Conservation (phyloP, 345 rosid species). For the Raphanus raphanistrum region DNA sequence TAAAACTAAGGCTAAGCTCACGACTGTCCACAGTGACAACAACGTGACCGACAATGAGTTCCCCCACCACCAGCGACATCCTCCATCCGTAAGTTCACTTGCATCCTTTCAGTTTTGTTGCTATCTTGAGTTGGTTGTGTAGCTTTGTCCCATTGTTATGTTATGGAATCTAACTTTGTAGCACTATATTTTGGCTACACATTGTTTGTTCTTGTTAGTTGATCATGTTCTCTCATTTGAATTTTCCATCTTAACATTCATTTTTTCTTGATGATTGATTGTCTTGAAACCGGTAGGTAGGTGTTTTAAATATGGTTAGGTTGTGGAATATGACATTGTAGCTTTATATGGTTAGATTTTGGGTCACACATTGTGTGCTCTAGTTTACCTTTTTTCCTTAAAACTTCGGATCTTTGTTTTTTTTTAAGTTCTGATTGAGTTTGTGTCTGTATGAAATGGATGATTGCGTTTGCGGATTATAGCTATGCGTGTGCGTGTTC, state of each 20-base stretch:
- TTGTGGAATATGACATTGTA: not conserved
- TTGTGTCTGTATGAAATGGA: not conserved
- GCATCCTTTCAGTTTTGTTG: not conserved
- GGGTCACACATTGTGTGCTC: not conserved
- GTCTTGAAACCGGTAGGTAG: not conserved
- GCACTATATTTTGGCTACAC: not conserved
- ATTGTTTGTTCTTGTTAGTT: not conserved
- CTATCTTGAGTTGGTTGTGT: not conserved
- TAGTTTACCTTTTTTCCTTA: not conserved
- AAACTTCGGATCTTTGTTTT: not conserved
- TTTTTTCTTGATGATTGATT: not conserved
- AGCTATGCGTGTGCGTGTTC: slow-evolving; percentile 1
- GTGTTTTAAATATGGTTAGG: slow-evolving; percentile 1
- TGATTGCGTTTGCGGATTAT: slow-evolving; percentile 11
- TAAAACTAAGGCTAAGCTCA: slow-evolving; percentile 23
- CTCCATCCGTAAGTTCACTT: slow-evolving; percentile 60
- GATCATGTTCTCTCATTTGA: not conserved
- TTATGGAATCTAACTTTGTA: not conserved
- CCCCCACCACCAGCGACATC: slow-evolving; percentile 34
- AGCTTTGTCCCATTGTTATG: not conserved
- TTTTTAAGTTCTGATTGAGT: not conserved
- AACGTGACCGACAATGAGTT: slow-evolving; percentile 43
- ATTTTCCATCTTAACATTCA: slow-evolving; percentile 7
- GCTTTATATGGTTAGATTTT: slow-evolving; percentile 5
- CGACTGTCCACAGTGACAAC: slow-evolving; percentile 38